phyloP scores from a whole-genome alignment of 768 basidiomycete species.

The Trametes gibbosa region DNA sequence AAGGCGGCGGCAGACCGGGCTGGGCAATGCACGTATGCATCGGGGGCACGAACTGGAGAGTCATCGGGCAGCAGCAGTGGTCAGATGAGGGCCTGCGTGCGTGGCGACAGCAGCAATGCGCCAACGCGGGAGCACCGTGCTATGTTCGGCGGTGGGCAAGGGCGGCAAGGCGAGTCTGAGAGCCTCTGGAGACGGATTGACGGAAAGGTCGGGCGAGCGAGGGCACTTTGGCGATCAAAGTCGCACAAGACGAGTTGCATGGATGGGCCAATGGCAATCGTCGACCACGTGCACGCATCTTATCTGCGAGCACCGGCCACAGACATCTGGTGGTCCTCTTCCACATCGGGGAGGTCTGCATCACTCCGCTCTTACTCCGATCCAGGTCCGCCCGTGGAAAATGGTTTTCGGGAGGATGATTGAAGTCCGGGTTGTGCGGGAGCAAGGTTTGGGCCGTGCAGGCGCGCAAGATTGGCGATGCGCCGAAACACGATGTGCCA shows the following conservation, averaged over 20 bases:
- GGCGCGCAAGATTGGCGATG: constrained; percentile 12
- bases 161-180: too few species aligned
- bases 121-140: not conserved
- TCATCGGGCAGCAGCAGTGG: not conserved
- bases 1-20: constrained; percentile 7
- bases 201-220: not conserved
- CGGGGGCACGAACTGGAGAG: not conserved
- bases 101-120: not conserved
- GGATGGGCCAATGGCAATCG: not conserved
- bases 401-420: constrained; percentile 2
- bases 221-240: constrained; percentile 9
- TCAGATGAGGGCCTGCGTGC: constrained; percentile 8
- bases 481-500: constrained; percentile 11
- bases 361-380: constrained; percentile 7
- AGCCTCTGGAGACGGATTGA: not conserved
- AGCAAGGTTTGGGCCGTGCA: constrained; percentile 6
- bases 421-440: constrained; percentile 7
- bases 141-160: not conserved
- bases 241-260: constrained; percentile 1
- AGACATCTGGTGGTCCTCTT: not conserved
- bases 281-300: too few species aligned
- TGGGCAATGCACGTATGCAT: not conserved
- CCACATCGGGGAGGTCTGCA: constrained; percentile 12
- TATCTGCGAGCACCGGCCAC: constrained; percentile 3
- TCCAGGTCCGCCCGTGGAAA: constrained; percentile 5